These are phyloP conservation scores for Neocallimastix lanati DNA, from an alignment of 192 early-diverging fungal genomes.

Conservation along the genomic window DNA sequence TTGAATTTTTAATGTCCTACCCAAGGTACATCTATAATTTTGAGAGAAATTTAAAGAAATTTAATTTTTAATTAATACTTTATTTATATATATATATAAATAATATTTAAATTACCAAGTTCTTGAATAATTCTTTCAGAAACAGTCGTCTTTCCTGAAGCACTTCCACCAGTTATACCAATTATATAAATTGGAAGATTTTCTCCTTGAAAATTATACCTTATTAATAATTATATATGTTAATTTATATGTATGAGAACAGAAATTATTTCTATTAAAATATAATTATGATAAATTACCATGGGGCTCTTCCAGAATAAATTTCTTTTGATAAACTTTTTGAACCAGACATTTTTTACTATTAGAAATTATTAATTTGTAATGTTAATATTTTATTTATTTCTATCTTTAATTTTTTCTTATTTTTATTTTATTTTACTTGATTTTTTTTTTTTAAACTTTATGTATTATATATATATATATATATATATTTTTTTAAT, in stretches of 20 bases:
- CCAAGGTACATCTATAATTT: constrained; percentile 22
- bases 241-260: too few species aligned
- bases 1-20: constrained; percentile 2
- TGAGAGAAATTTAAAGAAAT: too few species aligned
- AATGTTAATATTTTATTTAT: too few species aligned
- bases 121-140: constrained; percentile 24
- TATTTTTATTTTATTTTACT: too few species aligned
- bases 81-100: too few species aligned
- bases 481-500: too few species aligned
- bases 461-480: too few species aligned
- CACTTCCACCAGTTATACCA: constrained; percentile 32
- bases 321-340: neutral
- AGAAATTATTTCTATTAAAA: too few species aligned
- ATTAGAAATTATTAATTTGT: too few species aligned
- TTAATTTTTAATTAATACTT: too few species aligned
- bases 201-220: neutral
- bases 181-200: constrained; percentile 15
- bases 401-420: too few species aligned
- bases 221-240: neutral
- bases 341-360: neutral
- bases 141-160: constrained; percentile 33
- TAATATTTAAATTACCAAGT: constrained; percentile 6
- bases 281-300: neutral
- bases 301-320: neutral
- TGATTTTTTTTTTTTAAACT: too few species aligned